A percentile compares a stretch with the other conserved stretches of the same genome.
Conservation (phyloP, 2,329 filamentous ascomycete genomes). For the Penicillium sp. region DNA sequence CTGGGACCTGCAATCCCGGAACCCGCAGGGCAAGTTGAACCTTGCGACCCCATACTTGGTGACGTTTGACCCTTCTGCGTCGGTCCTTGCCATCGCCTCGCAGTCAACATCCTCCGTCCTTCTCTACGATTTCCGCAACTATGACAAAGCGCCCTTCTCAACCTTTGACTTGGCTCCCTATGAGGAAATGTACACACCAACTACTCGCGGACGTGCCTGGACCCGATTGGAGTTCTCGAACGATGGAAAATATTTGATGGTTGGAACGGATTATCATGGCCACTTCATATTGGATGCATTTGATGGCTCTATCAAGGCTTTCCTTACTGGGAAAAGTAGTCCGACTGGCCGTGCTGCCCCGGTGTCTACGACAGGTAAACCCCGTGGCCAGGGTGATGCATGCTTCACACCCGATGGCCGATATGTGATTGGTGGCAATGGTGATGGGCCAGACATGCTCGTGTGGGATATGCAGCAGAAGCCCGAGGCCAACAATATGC, state of each 20-base stretch:
- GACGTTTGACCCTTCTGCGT: conserved; percentile 88
- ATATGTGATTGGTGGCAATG: conserved; percentile 80
- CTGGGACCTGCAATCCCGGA: conserved; percentile 82
- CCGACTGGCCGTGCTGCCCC: conserved; percentile 51
- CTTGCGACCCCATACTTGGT: conserved; percentile 79
- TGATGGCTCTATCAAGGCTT: conserved; percentile 74
- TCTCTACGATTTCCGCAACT: conserved; percentile 91
- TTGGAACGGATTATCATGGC: conserved; percentile 79
- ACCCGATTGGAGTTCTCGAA: conserved; percentile 94
- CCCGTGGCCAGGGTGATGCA: conserved; percentile 66
- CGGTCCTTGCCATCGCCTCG: conserved; percentile 85
- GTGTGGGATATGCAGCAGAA: conserved; percentile 78
- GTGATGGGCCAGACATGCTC: conserved; percentile 67
- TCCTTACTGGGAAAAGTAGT: conserved; percentile 56
- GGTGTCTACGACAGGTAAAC: conserved; percentile 55
- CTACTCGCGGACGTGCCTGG: conserved; percentile 61
- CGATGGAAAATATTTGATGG: conserved; percentile 81
- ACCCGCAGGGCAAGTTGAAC: conserved; percentile 76
- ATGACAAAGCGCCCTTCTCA: conserved; percentile 85
- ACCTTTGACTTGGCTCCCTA: conserved; percentile 71
- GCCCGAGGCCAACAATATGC: conserved; percentile 55
- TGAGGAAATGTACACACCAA: conserved; percentile 56
- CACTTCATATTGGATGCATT: conserved; percentile 96
- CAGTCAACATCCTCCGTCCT: conserved; percentile 76
- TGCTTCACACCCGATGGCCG: conserved; percentile 88